Percentiles rank a stretch among this genome's conserved stretches.
phyloP scores from a whole-genome alignment of 129 eudicot genomes.

The carrot (Daucus carota) region DNA sequence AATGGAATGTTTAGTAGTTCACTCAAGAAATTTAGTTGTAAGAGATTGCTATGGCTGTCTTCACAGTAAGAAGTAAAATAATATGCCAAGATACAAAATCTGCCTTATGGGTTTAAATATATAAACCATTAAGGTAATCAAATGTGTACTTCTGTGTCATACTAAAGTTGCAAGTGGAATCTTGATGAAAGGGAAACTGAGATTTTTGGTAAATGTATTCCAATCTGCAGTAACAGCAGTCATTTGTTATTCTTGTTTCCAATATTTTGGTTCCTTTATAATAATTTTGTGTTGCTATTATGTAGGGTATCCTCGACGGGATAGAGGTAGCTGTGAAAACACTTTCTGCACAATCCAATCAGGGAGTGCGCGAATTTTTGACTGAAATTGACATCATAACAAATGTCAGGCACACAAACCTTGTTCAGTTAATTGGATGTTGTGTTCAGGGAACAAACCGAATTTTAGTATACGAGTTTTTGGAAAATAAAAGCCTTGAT shows the following conservation, averaged over 20 bases:
- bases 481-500: conserved; percentile 87
- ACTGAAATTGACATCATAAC: conserved; percentile 77
- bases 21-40: no score
- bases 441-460: conserved; percentile 73
- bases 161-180: no score
- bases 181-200: no score
- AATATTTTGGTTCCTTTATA: not conserved
- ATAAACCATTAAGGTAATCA: no score
- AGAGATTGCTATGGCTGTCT: no score
- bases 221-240: no score
- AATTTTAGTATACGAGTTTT: conserved; percentile 70
- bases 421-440: conserved; percentile 80
- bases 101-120: no score
- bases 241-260: not conserved
- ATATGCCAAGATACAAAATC: no score
- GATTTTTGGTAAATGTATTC: no score
- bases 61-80: no score
- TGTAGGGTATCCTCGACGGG: conserved; percentile 73
- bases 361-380: conserved; percentile 80
- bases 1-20: no score
- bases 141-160: no score
- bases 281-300: conserved; percentile 4
- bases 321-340: conserved; percentile 70
- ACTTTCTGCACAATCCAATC: conserved; percentile 80
- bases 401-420: conserved; percentile 72